Base-by-base conservation (phyloP, 164 flowering plant genomes). In the Magnolia kwangsiensis region DNA sequence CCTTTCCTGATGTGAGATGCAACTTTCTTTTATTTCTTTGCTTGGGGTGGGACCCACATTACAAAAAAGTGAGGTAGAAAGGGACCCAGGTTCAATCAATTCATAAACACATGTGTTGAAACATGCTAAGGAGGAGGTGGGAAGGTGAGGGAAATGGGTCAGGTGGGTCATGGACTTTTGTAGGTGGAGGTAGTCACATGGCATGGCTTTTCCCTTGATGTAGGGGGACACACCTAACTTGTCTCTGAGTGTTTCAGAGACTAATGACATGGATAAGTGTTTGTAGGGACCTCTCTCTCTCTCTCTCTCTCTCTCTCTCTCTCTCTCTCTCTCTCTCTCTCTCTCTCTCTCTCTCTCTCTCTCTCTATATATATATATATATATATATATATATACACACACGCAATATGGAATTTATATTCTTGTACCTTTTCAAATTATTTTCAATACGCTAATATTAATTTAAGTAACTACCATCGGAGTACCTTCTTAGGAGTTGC, bases 101-200 rank as follows among this genome's bases (percentile, higher is more conserved):
- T 63, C 68, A 50, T 55, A 55, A 77, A 76, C 76, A 78, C 31
- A 70, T 21, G 66, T 77, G 82, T 70, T 80, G 79, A 80, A 74
- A 74, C 82, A 74, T 80, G 77, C 21, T 70, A 51, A 63, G 70
- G 23, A 66, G 72, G 45, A 49, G 20, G 63, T 13, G 29, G 64
- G n/a, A 31, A 63, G 23, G 51, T 21, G 61, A 51, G 59, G 69
- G 71, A n/a, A 78, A 64, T 59, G 50, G 78, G 74, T 45, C 14
- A 70, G 20, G 45, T 71, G 73, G 63, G 61, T 51, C 66, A 72
- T 72, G 16, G 68, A 51, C 18, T 16, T 14, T 67, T 59, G 20
- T 50, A 72, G 55, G 67, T 71, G n/a, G 67, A 55, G 45, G 61
- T 50, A 50, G 23, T 64, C 79, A 77, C 76, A 73, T 69, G 74